Conservation (phyloP, 805 yeast genomes). For the Yueomyces sp. region DNA sequence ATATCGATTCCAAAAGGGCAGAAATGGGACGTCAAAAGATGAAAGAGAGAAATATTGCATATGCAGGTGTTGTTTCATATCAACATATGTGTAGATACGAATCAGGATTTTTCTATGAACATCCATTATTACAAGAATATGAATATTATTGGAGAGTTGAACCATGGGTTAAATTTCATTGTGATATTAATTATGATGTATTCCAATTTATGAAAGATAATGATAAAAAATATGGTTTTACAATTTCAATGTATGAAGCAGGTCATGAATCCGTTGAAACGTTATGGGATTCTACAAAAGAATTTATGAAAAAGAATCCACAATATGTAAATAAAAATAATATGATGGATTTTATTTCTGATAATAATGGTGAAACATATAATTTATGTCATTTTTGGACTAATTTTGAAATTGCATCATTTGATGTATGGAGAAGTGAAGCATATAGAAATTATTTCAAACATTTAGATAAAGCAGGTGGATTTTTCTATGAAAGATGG, state of each 20-base stretch:
- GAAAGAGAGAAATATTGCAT: slow-evolving; percentile 33
- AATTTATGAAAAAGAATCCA: slow-evolving; percentile 33
- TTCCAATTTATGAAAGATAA: slow-evolving; percentile 46
- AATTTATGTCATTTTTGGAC: slow-evolving; percentile 79
- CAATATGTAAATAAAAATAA: slow-evolving; percentile 32
- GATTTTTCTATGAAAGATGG: slow-evolving; percentile 82
- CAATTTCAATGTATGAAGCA: slow-evolving; percentile 52
- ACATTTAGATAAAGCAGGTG: slow-evolving; percentile 52
- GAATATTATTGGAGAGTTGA: slow-evolving; percentile 70
- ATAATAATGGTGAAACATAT: slow-evolving; percentile 46
- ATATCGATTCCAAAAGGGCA: slow-evolving; percentile 44
- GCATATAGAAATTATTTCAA: slow-evolving; percentile 49
- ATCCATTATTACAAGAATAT: slow-evolving; percentile 41
- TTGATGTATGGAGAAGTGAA: slow-evolving; percentile 50
- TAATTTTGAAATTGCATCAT: slow-evolving; percentile 60
- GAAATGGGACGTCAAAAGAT: slow-evolving; percentile 32
- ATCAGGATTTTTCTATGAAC: slow-evolving; percentile 46
- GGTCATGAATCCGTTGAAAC: slow-evolving; percentile 52
- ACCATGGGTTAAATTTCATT: slow-evolving; percentile 47
- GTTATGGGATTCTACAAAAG: slow-evolving; percentile 46
- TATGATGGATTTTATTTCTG: slow-evolving; percentile 47
- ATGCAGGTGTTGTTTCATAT: slow-evolving; percentile 53
- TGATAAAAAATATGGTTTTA: slow-evolving; percentile 50
- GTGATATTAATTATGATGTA: slow-evolving; percentile 52
- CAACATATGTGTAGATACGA: slow-evolving; percentile 51